These are phyloP conservation scores for Cicer bijugum DNA, from an alignment of 306 rosid species.

Conservation along the genomic window DNA sequence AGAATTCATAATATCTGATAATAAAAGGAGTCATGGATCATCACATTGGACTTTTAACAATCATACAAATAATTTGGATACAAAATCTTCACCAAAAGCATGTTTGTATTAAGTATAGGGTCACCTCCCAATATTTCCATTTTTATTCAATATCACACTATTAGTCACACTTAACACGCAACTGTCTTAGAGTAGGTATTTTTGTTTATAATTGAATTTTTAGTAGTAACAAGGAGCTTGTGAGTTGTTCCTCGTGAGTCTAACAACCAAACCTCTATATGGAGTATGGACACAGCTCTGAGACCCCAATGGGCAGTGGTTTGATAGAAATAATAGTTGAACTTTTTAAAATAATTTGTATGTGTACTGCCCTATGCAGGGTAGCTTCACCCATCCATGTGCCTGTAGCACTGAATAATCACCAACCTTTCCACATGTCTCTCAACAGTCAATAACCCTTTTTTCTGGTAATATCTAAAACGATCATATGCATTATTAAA, in stretches of 20 bases:
- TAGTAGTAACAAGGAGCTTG: background rate
- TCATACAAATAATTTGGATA: too few relatives aligned
- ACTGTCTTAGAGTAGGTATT: too few relatives aligned
- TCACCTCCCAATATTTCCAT: too few relatives aligned
- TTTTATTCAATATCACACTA: too few relatives aligned
- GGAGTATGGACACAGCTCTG: background rate
- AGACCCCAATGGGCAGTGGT: background rate
- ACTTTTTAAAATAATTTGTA: background rate
- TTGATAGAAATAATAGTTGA: background rate
- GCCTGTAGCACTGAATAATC: background rate
- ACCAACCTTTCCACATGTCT: background rate
- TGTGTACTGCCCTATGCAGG: background rate
- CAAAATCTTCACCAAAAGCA: too few relatives aligned
- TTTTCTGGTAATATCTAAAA: background rate
- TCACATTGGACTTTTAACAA: too few relatives aligned
- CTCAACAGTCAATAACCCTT: background rate
- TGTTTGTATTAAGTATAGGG: too few relatives aligned
- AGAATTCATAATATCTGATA: too few relatives aligned
- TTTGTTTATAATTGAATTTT: too few relatives aligned
- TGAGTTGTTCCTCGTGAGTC: slow-evolving; percentile 12
- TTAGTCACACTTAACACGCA: too few relatives aligned
- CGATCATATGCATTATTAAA: background rate
- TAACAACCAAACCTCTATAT: background rate
- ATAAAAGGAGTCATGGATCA: too few relatives aligned
- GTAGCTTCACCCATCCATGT: background rate